phyloP scores from a whole-genome alignment of 1,284 basidiomycete genomes.

The Coniferiporia sulphurascens region DNA sequence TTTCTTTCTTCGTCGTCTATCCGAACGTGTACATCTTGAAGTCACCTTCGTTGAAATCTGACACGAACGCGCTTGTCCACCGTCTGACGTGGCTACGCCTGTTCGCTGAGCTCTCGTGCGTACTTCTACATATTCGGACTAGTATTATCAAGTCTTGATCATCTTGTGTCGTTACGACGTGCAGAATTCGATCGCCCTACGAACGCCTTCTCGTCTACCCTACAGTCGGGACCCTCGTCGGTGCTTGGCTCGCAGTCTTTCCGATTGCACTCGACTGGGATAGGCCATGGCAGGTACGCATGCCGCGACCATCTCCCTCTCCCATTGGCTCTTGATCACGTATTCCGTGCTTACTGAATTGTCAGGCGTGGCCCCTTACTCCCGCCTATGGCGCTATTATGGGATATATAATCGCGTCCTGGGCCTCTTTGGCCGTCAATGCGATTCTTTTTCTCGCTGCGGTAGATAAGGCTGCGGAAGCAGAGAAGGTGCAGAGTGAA shows the following conservation, averaged over 20 bases:
- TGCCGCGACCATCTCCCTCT: neutral
- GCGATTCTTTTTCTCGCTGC: slow-evolving; percentile 40
- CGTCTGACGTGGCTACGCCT: slow-evolving; percentile 68
- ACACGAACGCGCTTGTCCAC: slow-evolving; percentile 38
- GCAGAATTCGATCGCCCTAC: slow-evolving; percentile 57
- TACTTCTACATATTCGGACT: slow-evolving; percentile 20
- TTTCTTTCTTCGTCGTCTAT: slow-evolving; percentile 65
- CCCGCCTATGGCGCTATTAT: slow-evolving; percentile 62
- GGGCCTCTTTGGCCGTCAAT: slow-evolving; percentile 50
- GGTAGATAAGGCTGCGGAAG: slow-evolving; percentile 23
- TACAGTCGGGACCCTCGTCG: slow-evolving; percentile 63
- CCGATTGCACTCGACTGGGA: slow-evolving; percentile 94
- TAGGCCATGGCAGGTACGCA: slow-evolving; percentile 83
- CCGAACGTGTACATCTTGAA: slow-evolving; percentile 72
- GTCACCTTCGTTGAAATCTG: slow-evolving; percentile 44
- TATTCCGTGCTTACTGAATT: neutral
- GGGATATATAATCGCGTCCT: slow-evolving; percentile 64
- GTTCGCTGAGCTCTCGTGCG: slow-evolving; percentile 76
- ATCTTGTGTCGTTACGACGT: neutral
- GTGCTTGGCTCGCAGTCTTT: slow-evolving; percentile 76
- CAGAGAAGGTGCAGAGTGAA: neutral
- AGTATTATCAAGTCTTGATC: neutral
- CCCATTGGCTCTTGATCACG: neutral
- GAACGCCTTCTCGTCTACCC: slow-evolving; percentile 83
- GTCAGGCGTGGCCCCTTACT: slow-evolving; percentile 76